Evolutionary conservation across 768 basidiomycete species (phyloP), one percentile per base, ranked within the genome.

Genomic region (Mycena venus): DNA sequence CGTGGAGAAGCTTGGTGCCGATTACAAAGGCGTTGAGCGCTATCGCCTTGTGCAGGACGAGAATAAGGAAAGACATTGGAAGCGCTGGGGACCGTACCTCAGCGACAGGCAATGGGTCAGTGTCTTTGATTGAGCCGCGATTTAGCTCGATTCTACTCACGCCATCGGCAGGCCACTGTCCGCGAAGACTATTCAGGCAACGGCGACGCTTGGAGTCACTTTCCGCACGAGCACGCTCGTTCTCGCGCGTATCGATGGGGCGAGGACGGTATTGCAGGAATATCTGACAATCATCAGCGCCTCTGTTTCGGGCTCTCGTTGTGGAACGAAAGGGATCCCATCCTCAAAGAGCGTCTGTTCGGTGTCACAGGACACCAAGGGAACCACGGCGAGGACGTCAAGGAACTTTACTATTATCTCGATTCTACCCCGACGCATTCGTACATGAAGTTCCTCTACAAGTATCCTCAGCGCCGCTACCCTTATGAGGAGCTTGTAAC

Each of bases 401-500:
- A 99, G 84, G 98, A 99, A 81, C 86, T 99, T 32, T 99, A 99
- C 84, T 99, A 98, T 82, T 99, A 99, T 83, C 91, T 99, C 73
- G 98, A 99, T 83, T 98, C 96, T 42, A 99, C 98, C 1, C 98
- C 98, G 42, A 99, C 98, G 2, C 98, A 99, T 80, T 98, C 97
- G 8, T 99, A 99, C 89, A 99, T 99, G 98, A 99, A 99, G 83
- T 99, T 96, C 84, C 86, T 99, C 69, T 99, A 99, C 91, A 99
- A 99, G 83, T 99, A 99, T 78, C 97, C 98, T 15, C 98, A 99
- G 82, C 88, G 92, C 78, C 87, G 89, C 38, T 99, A 90, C 83
- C 98, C 98, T 1, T 99, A 99, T 83, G 97, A 99, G 80, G 91
- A 98, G 73, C 91, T 99, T 66, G 94, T 98, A 15, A 84, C 87